These are phyloP conservation scores for Aspergillus alliaceus DNA, from an alignment of 2,329 filamentous ascomycete species.

Conservation along the genomic window DNA sequence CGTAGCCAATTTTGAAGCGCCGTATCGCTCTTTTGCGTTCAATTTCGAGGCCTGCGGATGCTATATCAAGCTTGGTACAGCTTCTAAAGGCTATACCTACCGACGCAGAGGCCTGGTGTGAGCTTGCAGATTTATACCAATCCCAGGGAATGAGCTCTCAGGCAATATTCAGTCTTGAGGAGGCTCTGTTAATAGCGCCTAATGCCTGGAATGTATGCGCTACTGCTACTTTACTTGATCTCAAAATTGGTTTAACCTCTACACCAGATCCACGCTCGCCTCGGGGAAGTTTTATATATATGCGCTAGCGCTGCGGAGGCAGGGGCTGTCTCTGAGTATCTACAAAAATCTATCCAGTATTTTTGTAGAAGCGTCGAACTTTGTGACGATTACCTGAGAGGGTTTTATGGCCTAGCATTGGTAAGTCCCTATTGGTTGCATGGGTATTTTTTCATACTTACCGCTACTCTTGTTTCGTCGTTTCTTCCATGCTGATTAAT, in stretches of 20 bases:
- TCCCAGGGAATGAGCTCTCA: constrained; percentile 76
- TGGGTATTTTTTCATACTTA: not conserved
- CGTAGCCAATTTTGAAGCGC: constrained; percentile 79
- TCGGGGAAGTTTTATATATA: constrained; percentile 82
- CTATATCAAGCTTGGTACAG: constrained; percentile 70
- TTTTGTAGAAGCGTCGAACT: constrained; percentile 91
- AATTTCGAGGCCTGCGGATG: constrained; percentile 68
- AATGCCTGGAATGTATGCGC: constrained; percentile 88
- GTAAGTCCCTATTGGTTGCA: constrained; percentile 46
- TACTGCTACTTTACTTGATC: not conserved
- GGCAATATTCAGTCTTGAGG: constrained; percentile 84
- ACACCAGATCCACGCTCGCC: constrained; percentile 73
- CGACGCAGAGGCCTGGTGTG: constrained; percentile 90
- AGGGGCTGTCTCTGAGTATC: constrained; percentile 46
- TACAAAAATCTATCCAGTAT: constrained; percentile 74
- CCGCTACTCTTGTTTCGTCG: not conserved
- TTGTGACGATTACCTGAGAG: constrained; percentile 87
- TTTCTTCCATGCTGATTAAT: not conserved
- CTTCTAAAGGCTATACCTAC: constrained; percentile 82
- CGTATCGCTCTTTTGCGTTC: constrained; percentile 76
- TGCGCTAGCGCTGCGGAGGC: constrained; percentile 45
- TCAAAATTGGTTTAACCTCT: constrained; percentile 3
- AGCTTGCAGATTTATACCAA: constrained; percentile 84
- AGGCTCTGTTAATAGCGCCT: constrained; percentile 80
- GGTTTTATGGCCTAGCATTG: constrained; percentile 87